Evolutionary conservation across 2,329 filamentous ascomycete genomes (phyloP).

Genomic region (Xylaria sp.): DNA sequence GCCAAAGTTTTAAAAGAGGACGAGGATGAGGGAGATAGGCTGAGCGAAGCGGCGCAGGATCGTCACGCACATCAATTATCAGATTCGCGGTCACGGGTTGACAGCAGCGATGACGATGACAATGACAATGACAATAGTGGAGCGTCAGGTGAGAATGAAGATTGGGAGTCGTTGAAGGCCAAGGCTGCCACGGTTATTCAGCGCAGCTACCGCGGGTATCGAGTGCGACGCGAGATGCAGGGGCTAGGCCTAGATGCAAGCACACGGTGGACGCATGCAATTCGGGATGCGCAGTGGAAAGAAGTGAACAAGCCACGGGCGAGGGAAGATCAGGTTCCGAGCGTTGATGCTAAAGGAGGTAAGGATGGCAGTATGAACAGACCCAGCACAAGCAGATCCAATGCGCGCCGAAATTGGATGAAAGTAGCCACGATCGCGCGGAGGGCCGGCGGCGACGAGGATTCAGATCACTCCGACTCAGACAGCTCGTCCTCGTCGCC

Average conservation of each 20-base stretch:
- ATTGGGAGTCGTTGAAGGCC: conserved; percentile 45
- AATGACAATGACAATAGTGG: background rate
- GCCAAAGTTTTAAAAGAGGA: conserved; percentile 42
- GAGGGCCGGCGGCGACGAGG: conserved; percentile 76
- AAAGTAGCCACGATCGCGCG: conserved; percentile 76
- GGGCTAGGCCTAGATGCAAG: conserved; percentile 76
- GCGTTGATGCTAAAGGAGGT: conserved; percentile 17
- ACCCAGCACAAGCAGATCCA: conserved; percentile 41
- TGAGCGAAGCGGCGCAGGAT: background rate
- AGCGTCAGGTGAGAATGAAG: conserved; percentile 29
- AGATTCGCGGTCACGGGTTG: conserved; percentile 27
- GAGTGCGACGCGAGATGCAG: conserved; percentile 74
- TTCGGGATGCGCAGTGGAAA: conserved; percentile 67
- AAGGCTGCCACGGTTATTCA: conserved; percentile 70
- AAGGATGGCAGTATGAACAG: conserved; percentile 37
- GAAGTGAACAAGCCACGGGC: conserved; percentile 60
- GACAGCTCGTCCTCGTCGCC: conserved; percentile 48
- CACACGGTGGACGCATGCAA: conserved; percentile 76
- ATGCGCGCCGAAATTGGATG: conserved; percentile 78
- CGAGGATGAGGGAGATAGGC: conserved; percentile 18
- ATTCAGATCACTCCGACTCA: conserved; percentile 59
- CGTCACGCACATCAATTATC: conserved; percentile 25
- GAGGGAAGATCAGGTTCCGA: conserved; percentile 42
- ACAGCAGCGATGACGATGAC: conserved; percentile 15
- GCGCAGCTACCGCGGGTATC: conserved; percentile 81